Percentiles rank a stretch among this genome's conserved stretches.
Conservation (phyloP, 805 yeast species). For the Jamesozyma gamospora region DNA sequence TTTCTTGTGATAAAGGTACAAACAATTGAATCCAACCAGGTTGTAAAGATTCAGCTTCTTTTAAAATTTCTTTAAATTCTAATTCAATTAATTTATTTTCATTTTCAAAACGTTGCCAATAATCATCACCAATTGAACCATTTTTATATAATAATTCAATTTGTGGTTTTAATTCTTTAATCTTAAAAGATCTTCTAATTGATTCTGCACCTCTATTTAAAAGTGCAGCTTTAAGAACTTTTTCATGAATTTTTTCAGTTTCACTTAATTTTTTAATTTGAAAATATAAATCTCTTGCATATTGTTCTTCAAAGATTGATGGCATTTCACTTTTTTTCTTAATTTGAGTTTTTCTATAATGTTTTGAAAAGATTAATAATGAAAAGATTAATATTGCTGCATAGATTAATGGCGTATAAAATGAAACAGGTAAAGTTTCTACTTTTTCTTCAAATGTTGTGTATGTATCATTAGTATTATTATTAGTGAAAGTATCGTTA, state of each 20-base stretch:
- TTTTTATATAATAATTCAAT: slow-evolving; percentile 67
- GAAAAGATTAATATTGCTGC: slow-evolving; percentile 59
- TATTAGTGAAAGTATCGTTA: slow-evolving; percentile 4
- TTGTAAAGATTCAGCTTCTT: slow-evolving; percentile 62
- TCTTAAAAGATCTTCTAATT: slow-evolving; percentile 68
- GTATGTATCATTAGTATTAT: slow-evolving; percentile 1
- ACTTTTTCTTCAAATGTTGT: slow-evolving; percentile 18
- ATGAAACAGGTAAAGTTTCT: slow-evolving; percentile 37
- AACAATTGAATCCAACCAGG: slow-evolving; percentile 73
- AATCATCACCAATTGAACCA: slow-evolving; percentile 87
- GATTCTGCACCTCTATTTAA: slow-evolving; percentile 77
- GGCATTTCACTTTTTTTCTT: slow-evolving; percentile 46
- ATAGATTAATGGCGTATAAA: slow-evolving; percentile 67
- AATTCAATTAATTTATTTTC: slow-evolving; percentile 70
- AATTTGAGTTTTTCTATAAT: slow-evolving; percentile 49
- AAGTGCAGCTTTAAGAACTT: slow-evolving; percentile 60
- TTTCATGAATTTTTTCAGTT: slow-evolving; percentile 46
- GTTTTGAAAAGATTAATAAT: slow-evolving; percentile 56
- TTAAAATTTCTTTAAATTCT: slow-evolving; percentile 67
- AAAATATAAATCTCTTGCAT: slow-evolving; percentile 52
- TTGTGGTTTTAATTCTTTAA: slow-evolving; percentile 67
- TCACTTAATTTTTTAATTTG: slow-evolving; percentile 40
- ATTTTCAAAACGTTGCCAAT: slow-evolving; percentile 68
- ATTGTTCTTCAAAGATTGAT: slow-evolving; percentile 67
- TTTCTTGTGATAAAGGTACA: slow-evolving; percentile 75